A percentile compares a stretch with the other conserved stretches of the same genome.
Conservation (phyloP, 495 filamentous ascomycete species). For the Lepidopterella palustris region DNA sequence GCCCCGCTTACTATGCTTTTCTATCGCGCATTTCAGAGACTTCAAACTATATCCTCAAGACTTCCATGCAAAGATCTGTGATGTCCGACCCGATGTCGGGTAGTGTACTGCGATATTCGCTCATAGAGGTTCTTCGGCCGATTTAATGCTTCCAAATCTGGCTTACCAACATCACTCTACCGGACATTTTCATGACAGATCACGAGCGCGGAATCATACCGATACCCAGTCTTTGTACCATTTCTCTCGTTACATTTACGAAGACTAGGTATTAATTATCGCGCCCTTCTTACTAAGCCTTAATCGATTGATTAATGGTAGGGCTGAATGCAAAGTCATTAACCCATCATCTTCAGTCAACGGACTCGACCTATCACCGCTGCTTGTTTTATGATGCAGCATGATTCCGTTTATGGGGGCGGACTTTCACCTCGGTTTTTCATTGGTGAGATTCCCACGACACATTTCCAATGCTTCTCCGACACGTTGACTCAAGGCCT, state of each 20-base stretch:
- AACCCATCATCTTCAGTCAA: background rate
- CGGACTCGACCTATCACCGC: background rate
- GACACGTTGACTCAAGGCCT: background rate
- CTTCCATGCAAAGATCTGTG: background rate
- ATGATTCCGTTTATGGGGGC: background rate
- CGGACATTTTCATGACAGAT: background rate
- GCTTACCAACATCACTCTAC: background rate
- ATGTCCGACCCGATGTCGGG: background rate
- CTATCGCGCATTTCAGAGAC: background rate
- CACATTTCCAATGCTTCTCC: background rate
- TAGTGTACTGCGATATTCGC: background rate
- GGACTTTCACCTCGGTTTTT: background rate
- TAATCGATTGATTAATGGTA: background rate
- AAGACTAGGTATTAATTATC: background rate
- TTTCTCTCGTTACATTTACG: background rate
- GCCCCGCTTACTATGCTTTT: background rate
- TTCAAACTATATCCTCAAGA: background rate
- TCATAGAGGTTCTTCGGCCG: background rate
- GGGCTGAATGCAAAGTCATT: slow-evolving; percentile 3
- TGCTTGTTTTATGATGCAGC: background rate
- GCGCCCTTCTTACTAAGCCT: background rate
- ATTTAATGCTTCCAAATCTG: background rate
- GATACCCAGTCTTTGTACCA: background rate
- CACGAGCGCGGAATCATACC: background rate
- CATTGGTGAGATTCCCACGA: background rate